These are phyloP conservation scores for Aspergillus brasiliensis DNA, from an alignment of 2,329 filamentous ascomycete genomes.

Conservation along the genomic window DNA sequence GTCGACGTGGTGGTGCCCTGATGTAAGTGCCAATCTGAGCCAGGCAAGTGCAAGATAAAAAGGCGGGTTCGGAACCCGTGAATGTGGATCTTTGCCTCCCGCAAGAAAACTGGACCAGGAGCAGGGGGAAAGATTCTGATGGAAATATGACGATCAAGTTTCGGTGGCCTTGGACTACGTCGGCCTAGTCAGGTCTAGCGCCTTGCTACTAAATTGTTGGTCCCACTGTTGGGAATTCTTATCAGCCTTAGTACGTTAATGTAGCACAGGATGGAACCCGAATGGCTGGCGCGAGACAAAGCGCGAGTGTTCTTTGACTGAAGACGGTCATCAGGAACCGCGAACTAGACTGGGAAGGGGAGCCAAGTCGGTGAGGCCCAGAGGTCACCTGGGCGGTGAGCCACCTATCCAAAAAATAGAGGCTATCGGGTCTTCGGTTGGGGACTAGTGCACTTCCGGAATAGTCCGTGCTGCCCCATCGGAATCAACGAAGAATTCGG, in stretches of 20 bases:
- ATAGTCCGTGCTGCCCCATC: conserved; percentile 10
- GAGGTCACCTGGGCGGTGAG: conserved; percentile 19
- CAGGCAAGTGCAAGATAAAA: conserved; percentile 12
- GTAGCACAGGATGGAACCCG: neutral
- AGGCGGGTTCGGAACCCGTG: conserved; percentile 22
- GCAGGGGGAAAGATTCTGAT: neutral
- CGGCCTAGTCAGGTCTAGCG: neutral
- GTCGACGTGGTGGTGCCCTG: conserved; percentile 16
- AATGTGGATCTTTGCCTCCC: conserved; percentile 22
- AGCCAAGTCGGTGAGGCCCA: neutral
- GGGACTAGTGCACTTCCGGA: conserved; percentile 9
- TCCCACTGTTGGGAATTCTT: conserved; percentile 4
- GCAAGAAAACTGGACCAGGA: conserved; percentile 6
- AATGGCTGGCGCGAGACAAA: neutral
- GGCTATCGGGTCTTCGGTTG: conserved; percentile 11
- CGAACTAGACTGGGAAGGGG: neutral
- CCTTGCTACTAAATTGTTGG: neutral
- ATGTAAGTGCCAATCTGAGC: conserved; percentile 13
- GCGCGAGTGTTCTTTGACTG: neutral
- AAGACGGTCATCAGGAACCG: neutral
- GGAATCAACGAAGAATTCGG: conserved; percentile 8
- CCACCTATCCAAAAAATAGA: neutral
- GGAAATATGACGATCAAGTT: conserved; percentile 9
- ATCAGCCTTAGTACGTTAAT: conserved; percentile 1
- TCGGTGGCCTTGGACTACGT: neutral